These are phyloP conservation scores for Cystofilobasidium ferigula DNA, from an alignment of 768 basidiomycete genomes.

Conservation along the genomic window DNA sequence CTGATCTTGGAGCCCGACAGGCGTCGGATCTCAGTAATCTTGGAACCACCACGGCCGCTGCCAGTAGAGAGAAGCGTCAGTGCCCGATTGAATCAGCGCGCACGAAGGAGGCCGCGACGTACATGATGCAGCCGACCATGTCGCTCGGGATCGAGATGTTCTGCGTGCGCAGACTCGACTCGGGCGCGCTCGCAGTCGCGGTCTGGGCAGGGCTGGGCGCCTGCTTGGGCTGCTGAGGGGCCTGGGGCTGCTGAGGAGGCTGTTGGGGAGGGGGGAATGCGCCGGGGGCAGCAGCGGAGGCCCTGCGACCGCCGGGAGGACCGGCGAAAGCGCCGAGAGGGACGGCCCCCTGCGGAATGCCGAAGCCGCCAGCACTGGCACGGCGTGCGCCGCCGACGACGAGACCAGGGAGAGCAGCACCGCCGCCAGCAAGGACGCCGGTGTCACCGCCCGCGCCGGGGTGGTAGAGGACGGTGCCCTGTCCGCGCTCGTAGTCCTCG, in stretches of 20 bases:
- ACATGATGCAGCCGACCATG: constrained; percentile 66
- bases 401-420: constrained; percentile 30
- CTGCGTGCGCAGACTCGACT: constrained; percentile 76
- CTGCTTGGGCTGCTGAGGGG: constrained; percentile 34
- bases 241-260: constrained; percentile 8
- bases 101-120: constrained; percentile 12
- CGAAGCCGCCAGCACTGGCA: constrained; percentile 33
- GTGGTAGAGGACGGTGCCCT: constrained; percentile 90
- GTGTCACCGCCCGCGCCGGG: constrained; percentile 59
- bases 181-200: constrained; percentile 22
- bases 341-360: constrained; percentile 23
- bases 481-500: constrained; percentile 91
- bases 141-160: constrained; percentile 98
- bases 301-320: background rate
- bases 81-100: background rate
- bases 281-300: constrained; percentile 16
- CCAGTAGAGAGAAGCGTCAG: constrained; percentile 38
- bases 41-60: constrained; percentile 91
- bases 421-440: constrained; percentile 38
- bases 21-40: constrained; percentile 98
- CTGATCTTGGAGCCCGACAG: constrained; percentile 95
- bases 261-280: constrained; percentile 13
- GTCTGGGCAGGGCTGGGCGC: constrained; percentile 34
- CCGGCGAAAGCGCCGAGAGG: constrained; percentile 9
- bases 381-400: constrained; percentile 25